Percentiles rank a stretch among this genome's conserved stretches.
Evolutionary conservation across 2,329 filamentous ascomycete species (phyloP).

Genomic region (Aspergillus jensenii): DNA sequence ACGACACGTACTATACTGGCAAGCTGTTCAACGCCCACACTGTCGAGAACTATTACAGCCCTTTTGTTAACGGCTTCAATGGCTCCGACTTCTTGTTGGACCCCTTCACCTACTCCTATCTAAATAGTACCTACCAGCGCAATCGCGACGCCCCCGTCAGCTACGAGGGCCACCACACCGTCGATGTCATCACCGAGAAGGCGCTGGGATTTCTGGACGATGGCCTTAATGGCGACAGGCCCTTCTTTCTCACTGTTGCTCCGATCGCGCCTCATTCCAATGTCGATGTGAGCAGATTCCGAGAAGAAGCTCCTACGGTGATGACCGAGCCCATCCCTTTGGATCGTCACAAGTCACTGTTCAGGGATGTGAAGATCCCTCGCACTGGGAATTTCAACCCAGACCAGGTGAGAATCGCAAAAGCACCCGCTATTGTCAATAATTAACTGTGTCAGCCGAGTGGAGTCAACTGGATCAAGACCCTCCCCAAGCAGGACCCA

Average conservation of each 20-base stretch:
- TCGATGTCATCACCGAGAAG: slow-evolving; percentile 59
- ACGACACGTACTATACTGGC: slow-evolving; percentile 66
- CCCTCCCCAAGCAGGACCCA: slow-evolving; percentile 44
- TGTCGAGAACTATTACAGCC: slow-evolving; percentile 60
- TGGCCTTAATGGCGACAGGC: slow-evolving; percentile 53
- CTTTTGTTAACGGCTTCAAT: slow-evolving; percentile 60
- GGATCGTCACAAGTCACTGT: slow-evolving; percentile 58
- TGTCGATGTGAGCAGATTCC: slow-evolving; percentile 29
- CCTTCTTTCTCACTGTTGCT: slow-evolving; percentile 67
- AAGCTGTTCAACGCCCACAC: slow-evolving; percentile 69
- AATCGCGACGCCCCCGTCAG: slow-evolving; percentile 56
- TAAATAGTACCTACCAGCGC: slow-evolving; percentile 61
- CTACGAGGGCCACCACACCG: slow-evolving; percentile 54
- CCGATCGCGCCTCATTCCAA: slow-evolving; percentile 68
- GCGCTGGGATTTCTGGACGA: slow-evolving; percentile 62
- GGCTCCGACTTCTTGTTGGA: slow-evolving; percentile 62
- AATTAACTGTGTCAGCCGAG: slow-evolving; percentile 16
- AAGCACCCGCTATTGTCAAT: not conserved
- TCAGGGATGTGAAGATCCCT: slow-evolving; percentile 58
- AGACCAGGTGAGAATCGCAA: not conserved
- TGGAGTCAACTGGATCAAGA: slow-evolving; percentile 47
- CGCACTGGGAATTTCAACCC: slow-evolving; percentile 43
- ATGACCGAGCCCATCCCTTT: slow-evolving; percentile 15
- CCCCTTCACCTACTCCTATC: slow-evolving; percentile 66
- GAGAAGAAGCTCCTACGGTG: not conserved